Base-by-base conservation (phyloP, 768 basidiomycete genomes). In the Suillus weaverae region DNA sequence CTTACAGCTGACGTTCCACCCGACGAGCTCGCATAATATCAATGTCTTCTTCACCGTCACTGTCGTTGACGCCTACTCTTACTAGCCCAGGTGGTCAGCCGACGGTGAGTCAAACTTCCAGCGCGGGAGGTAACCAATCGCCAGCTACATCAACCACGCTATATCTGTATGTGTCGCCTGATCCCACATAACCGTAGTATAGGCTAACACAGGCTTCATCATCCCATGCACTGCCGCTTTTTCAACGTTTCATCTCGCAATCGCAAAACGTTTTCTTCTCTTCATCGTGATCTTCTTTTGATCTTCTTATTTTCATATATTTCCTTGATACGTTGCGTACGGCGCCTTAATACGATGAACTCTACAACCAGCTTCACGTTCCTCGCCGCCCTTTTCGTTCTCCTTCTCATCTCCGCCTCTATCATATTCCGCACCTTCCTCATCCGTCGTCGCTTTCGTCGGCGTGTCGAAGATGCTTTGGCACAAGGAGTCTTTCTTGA, bases 351-450 rank as follows among this genome's bases (percentile, higher is more conserved):
- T 36, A 44, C 22, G 10, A 66, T 55, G 63, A 50, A 64, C 7
- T 51, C 57, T 20, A 63, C 70, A 9, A 73, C 64, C 72, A 89
- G 87, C 33, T 86, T 89, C 74, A 90, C 89, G 5, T 91, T 90
- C 70, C 83, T 91, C 43, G 88, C 89, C 30, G 90, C 89, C 4
- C 82, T 91, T 32, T 81, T 89, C 67, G 79, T 91, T 51, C 84
- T 91, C 66, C 80, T 91, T 20, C 78, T 85, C 50, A 82, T 91
- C 60, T 90, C 89, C 10, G 84, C 80, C 48, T 83, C 84, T 7
- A 86, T 91, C 68, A 81, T 90, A 62, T 76, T 87, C 55, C 84
- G 90, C 51, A 88, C 89, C 1, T 85, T 85, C 68, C 69, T 89
- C 64, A 70, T 88, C 20, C 85, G 89, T 22, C 78, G 87, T 18